These are phyloP conservation scores for Staphylotrichum longicolle DNA, from an alignment of 495 filamentous ascomycete species.

Conservation along the genomic window DNA sequence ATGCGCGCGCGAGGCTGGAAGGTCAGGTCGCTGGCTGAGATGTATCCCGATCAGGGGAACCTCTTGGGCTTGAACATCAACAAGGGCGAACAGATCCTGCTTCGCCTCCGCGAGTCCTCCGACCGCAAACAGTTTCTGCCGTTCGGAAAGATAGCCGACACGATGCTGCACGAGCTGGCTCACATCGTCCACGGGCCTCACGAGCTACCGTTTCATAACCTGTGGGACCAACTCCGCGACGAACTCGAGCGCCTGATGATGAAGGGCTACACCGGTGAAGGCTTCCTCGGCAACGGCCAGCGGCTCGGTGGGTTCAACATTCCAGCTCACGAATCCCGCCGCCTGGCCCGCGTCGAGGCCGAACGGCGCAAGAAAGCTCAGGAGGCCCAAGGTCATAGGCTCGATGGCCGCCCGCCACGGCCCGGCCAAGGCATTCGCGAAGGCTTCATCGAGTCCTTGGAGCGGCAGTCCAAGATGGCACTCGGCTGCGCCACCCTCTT, in stretches of 20 bases:
- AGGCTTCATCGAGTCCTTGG: conserved; percentile 70
- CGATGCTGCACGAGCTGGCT: conserved; percentile 94
- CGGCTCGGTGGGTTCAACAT: conserved; percentile 61
- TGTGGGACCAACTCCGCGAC: conserved; percentile 86
- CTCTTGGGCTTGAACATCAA: conserved; percentile 81
- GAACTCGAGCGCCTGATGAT: conserved; percentile 70
- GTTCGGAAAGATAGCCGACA: conserved; percentile 76
- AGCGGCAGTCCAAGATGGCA: conserved; percentile 54
- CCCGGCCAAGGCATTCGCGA: conserved; percentile 70
- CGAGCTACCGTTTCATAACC: conserved; percentile 72
- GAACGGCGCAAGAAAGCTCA: conserved; percentile 62
- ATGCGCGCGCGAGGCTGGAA: conserved; percentile 85
- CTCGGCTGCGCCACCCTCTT: conserved; percentile 75
- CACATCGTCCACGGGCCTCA: conserved; percentile 85
- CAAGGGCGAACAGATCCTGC: conserved; percentile 70
- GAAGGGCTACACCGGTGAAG: conserved; percentile 91
- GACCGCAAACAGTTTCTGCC: conserved; percentile 79
- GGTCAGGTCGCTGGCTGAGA: conserved; percentile 78
- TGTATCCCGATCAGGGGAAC: conserved; percentile 72
- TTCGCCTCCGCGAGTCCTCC: conserved; percentile 75
- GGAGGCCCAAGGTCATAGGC: conserved; percentile 65
- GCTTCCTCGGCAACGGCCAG: conserved; percentile 74
- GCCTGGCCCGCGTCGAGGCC: conserved; percentile 71
- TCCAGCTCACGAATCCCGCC: conserved; percentile 70
- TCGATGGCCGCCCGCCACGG: conserved; percentile 63